These are phyloP conservation scores for Sporisorium iseilematis-ciliati DNA, from an alignment of 1,284 basidiomycete species.

Conservation along the genomic window DNA sequence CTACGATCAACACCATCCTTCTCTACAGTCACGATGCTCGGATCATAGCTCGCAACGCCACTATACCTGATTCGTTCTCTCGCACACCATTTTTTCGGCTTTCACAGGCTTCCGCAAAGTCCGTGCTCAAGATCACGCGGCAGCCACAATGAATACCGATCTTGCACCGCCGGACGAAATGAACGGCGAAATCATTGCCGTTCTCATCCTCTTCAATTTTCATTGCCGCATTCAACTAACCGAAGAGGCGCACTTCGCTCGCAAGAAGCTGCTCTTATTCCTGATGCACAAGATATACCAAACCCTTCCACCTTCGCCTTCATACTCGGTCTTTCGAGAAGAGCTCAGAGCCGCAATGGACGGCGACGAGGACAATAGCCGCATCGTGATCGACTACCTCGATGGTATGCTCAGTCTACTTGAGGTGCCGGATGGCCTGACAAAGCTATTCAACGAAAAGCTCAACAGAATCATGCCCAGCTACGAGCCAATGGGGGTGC, in stretches of 20 bases:
- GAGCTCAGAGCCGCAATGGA: conserved; percentile 27
- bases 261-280: conserved; percentile 39
- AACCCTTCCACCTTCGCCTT: conserved; percentile 13
- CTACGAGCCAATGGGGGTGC: conserved; percentile 43
- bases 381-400: conserved; percentile 43
- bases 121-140: background rate
- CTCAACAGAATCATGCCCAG: conserved; percentile 44
- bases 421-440: conserved; percentile 44
- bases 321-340: conserved; percentile 23
- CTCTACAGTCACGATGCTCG: conserved; percentile 1
- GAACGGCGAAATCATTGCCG: conserved; percentile 47
- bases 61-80: background rate
- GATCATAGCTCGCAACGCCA: background rate
- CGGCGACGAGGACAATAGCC: conserved; percentile 22
- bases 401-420: conserved; percentile 41
- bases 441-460: conserved; percentile 50
- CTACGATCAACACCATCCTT: background rate
- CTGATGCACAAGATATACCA: conserved; percentile 54
- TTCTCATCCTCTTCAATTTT: conserved; percentile 52
- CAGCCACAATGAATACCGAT: conserved; percentile 18
- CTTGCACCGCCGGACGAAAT: conserved; percentile 38
- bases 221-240: conserved; percentile 46
- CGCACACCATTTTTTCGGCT: background rate
- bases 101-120: background rate
- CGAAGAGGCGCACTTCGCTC: conserved; percentile 34